Percentiles rank a stretch among this genome's conserved stretches.
Evolutionary conservation across 2,329 filamentous ascomycete genomes (phyloP).

Genomic region (Cryoendolithus antarcticus): DNA sequence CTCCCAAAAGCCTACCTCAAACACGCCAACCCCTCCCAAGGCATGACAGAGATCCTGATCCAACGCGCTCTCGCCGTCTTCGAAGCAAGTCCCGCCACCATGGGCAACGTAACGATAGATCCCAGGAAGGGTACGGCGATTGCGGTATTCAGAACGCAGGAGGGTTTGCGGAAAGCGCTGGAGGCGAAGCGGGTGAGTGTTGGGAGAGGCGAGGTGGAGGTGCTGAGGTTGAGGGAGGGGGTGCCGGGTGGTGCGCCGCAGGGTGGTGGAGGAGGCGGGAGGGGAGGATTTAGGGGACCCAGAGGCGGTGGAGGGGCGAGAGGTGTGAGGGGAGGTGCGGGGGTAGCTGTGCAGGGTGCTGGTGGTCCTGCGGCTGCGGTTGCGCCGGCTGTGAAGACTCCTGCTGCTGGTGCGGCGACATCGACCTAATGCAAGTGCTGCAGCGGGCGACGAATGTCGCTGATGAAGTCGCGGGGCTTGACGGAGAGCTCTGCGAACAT

Average conservation of each 20-base stretch:
- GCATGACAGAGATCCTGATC: slow-evolving; percentile 72
- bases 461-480: no score
- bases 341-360: no score
- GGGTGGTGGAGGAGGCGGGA: background rate
- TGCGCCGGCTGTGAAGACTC: no score
- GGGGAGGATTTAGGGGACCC: background rate
- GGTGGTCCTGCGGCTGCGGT: no score
- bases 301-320: no score
- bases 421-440: no score
- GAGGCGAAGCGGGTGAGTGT: slow-evolving; percentile 69
- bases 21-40: slow-evolving; percentile 68
- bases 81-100: slow-evolving; percentile 37
- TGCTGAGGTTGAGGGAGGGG: slow-evolving; percentile 64
- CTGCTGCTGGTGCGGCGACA: no score
- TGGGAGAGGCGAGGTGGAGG: slow-evolving; percentile 74
- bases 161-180: slow-evolving; percentile 64
- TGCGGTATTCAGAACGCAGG: slow-evolving; percentile 69
- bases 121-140: slow-evolving; percentile 92
- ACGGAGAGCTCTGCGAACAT: no score
- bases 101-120: slow-evolving; percentile 79
- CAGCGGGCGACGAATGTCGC: no score
- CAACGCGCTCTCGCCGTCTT: slow-evolving; percentile 62
- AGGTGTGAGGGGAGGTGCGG: no score
- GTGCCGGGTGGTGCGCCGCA: background rate
- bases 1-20: slow-evolving; percentile 52